Percentiles rank a stretch among this genome's conserved stretches.
Conservation (phyloP, 2,329 filamentous ascomycete genomes). For the Albifimbria verrucaria region DNA sequence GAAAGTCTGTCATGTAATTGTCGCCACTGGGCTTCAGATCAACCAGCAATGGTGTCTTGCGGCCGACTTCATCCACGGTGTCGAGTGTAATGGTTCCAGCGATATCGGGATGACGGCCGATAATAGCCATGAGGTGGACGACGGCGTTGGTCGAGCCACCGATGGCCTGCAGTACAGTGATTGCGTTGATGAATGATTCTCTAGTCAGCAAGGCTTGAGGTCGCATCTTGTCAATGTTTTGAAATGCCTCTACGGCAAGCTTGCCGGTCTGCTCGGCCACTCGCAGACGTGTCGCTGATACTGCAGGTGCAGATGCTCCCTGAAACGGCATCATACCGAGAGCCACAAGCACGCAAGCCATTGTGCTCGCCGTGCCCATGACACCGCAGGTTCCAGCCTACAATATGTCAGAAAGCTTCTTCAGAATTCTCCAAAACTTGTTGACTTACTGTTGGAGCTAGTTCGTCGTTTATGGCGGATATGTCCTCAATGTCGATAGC, state of each 20-base stretch:
- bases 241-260: conserved; percentile 64
- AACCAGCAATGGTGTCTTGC: conserved; percentile 76
- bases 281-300: conserved; percentile 73
- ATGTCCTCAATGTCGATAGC: conserved; percentile 71
- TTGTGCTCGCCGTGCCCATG: conserved; percentile 90
- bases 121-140: conserved; percentile 83
- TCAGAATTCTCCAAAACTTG: background rate
- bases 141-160: conserved; percentile 85
- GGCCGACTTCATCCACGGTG: conserved; percentile 74
- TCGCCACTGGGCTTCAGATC: conserved; percentile 83
- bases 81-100: conserved; percentile 63
- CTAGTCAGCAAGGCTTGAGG: conserved; percentile 70
- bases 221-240: conserved; percentile 62
- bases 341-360: conserved; percentile 79
- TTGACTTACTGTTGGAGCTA: conserved; percentile 61
- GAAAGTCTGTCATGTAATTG: conserved; percentile 88
- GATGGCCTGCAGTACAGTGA: conserved; percentile 82
- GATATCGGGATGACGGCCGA: conserved; percentile 67
- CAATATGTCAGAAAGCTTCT: background rate
- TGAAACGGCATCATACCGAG: conserved; percentile 78
- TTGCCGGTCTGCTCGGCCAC: conserved; percentile 73
- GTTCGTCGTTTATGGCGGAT: conserved; percentile 65
- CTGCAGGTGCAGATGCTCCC: conserved; percentile 75
- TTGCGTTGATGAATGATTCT: conserved; percentile 77
- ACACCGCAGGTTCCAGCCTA: conserved; percentile 77